Conservation (phyloP, 129 eudicot genomes). For the Gnaphalium uliginosum region DNA sequence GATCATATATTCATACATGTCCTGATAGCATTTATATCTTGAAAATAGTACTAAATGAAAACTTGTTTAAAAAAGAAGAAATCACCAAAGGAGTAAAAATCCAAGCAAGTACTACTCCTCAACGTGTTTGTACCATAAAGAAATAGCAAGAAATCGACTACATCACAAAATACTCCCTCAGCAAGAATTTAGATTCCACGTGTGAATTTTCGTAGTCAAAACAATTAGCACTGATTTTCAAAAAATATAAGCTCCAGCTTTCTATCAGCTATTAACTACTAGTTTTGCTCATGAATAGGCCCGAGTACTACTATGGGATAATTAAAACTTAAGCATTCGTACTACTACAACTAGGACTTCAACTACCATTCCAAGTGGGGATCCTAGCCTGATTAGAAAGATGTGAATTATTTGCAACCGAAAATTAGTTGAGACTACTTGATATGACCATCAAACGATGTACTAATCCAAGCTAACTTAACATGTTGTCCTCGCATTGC, state of each 20-base stretch:
- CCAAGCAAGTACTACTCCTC: conserved; percentile 12
- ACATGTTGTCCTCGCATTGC: not conserved
- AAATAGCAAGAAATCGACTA: conserved; percentile 8
- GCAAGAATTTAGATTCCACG: conserved; percentile 3
- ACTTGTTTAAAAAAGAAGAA: not conserved
- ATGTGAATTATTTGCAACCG: conserved; percentile 14
- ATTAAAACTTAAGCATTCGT: not conserved
- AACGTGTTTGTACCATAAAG: conserved; percentile 18
- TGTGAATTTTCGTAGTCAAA: conserved; percentile 13
- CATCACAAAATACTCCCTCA: not conserved
- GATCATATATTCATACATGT: conserved; percentile 10
- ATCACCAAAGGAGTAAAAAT: conserved; percentile 3
- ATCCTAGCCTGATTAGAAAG: conserved; percentile 3
- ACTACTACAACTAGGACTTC: not conserved
- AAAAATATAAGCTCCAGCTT: not conserved
- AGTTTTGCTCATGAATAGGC: not conserved
- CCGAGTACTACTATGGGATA: not conserved
- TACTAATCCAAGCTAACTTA: conserved; percentile 3
- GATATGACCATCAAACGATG: conserved; percentile 10
- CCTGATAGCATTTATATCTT: conserved; percentile 23
- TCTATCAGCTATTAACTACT: too few species aligned
- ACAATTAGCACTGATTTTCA: conserved; percentile 1
- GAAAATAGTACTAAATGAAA: not conserved
- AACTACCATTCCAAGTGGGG: conserved; percentile 10
- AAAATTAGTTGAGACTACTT: conserved; percentile 23